A percentile compares a stretch with the other conserved stretches of the same genome.
These are phyloP conservation scores for Fusarium sp. DNA, from an alignment of 2,329 filamentous ascomycete genomes.

Conservation along the genomic window DNA sequence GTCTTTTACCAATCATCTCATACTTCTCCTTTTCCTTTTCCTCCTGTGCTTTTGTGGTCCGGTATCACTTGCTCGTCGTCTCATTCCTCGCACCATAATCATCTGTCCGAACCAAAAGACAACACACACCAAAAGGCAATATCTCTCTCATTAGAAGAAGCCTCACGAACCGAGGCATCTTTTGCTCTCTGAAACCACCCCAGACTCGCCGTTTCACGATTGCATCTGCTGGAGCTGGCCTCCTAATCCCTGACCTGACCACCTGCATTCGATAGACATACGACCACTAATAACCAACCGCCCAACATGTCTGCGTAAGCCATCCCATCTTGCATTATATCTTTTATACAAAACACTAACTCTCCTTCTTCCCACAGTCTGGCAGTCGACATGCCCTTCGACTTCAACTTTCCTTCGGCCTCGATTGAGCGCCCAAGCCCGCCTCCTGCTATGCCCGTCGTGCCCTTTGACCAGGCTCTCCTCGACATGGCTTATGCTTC, in stretches of 20 bases:
- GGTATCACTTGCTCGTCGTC: constrained; percentile 30
- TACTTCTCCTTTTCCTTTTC: constrained; percentile 4
- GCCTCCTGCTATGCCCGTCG: constrained; percentile 50
- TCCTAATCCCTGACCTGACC: constrained; percentile 32
- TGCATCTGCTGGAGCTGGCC: constrained; percentile 36
- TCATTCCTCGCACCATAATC: background rate
- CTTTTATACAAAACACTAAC: constrained; percentile 33
- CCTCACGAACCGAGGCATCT: constrained; percentile 13
- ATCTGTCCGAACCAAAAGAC: constrained; percentile 20
- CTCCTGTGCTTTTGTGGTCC: constrained; percentile 26
- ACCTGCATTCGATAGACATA: constrained; percentile 27
- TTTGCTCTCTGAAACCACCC: constrained; percentile 4
- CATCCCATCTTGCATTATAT: background rate
- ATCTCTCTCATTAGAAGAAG: background rate
- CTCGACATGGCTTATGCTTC: constrained; percentile 62
- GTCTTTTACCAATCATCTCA: constrained; percentile 41
- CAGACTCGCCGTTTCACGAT: constrained; percentile 24
- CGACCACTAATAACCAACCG: constrained; percentile 34
- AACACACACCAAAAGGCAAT: constrained; percentile 24
- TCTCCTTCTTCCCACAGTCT: constrained; percentile 56
- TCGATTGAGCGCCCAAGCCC: constrained; percentile 46
- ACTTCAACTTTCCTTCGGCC: constrained; percentile 64
- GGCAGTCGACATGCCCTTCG: constrained; percentile 70
- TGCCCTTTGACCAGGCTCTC: constrained; percentile 65
- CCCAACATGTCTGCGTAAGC: constrained; percentile 51